These are phyloP conservation scores for Rhynchospora pubera DNA, from an alignment of 176 grass and related monocot genomes.

Conservation along the genomic window DNA sequence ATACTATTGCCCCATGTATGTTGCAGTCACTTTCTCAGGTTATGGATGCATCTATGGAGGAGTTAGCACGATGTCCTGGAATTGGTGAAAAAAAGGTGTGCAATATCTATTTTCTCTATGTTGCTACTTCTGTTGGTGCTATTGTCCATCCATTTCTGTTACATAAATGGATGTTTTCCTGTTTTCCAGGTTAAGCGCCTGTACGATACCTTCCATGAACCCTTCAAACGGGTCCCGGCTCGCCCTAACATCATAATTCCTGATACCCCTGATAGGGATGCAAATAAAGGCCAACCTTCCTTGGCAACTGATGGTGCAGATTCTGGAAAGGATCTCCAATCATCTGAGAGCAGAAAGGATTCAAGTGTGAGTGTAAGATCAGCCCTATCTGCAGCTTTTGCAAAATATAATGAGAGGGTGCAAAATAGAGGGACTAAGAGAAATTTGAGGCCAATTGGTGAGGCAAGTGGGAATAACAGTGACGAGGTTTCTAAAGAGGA, in stretches of 20 bases:
- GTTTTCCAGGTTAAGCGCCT: conserved; percentile 65
- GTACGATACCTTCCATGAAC: conserved; percentile 90
- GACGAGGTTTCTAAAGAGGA: conserved; percentile 22
- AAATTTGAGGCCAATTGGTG: conserved; percentile 6
- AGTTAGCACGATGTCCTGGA: conserved; percentile 76
- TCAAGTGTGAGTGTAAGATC: conserved; percentile 46
- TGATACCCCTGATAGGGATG: conserved; percentile 52
- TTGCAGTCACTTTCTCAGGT: conserved; percentile 87
- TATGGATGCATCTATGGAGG: conserved; percentile 97
- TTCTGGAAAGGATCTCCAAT: conserved; percentile 12
- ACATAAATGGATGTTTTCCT: neutral
- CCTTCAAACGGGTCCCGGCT: conserved; percentile 47
- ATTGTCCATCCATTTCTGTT: neutral
- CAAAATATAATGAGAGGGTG: conserved; percentile 66
- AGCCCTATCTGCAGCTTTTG: conserved; percentile 57
- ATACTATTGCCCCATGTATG: neutral
- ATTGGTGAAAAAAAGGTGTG: conserved; percentile 96
- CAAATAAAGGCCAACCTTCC: conserved; percentile 31
- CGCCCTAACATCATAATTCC: conserved; percentile 44
- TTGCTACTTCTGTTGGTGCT: neutral
- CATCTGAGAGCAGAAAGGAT: conserved; percentile 33
- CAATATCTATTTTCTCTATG: neutral
- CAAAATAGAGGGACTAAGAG: conserved; percentile 23
- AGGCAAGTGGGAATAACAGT: conserved; percentile 24
- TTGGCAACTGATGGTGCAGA: conserved; percentile 9